phyloP scores from a whole-genome alignment of 305 asterid genomes.

The Petunia hybrid region DNA sequence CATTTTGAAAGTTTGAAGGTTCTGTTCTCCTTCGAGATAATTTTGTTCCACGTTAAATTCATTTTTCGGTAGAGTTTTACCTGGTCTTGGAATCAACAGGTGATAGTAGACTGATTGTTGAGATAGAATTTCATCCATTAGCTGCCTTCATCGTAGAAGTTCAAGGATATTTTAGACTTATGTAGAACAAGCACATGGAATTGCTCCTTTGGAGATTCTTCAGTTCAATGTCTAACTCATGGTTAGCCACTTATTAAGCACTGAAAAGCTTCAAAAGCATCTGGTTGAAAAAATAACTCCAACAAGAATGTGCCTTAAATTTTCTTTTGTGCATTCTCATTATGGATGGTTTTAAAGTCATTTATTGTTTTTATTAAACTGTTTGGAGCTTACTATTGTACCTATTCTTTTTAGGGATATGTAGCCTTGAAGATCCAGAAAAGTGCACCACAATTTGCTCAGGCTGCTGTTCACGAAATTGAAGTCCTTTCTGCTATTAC shows the following conservation, averaged over 20 bases:
- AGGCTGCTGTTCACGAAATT: conserved; percentile 94
- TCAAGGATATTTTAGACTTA: conserved; percentile 6
- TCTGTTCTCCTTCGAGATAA: no score
- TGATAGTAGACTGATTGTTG: conserved; percentile 22
- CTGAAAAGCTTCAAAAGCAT: conserved; percentile 12
- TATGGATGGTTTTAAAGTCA: conserved; percentile 12
- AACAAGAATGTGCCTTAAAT: conserved; percentile 7
- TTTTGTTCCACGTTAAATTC: neutral
- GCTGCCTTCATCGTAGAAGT: neutral
- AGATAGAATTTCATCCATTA: conserved; percentile 16
- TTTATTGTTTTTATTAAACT: neutral
- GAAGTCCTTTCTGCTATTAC: conserved; percentile 87
- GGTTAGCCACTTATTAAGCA: neutral
- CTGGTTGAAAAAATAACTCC: neutral
- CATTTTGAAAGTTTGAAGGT: neutral
- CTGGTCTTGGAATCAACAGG: conserved; percentile 8
- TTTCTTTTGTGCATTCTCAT: conserved; percentile 7
- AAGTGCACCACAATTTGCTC: conserved; percentile 92
- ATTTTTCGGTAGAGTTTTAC: conserved; percentile 9
- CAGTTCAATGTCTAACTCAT: neutral
- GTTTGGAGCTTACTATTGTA: conserved; percentile 21
- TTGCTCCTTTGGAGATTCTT: conserved; percentile 15
- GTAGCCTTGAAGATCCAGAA: conserved; percentile 99
- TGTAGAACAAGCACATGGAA: conserved; percentile 27
- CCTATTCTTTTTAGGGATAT: conserved; percentile 58